Evolutionary conservation across 2,329 filamentous ascomycete genomes (phyloP), one percentile per base, ranked within the genome.

Genomic region (Apiospora malaysiana): DNA sequence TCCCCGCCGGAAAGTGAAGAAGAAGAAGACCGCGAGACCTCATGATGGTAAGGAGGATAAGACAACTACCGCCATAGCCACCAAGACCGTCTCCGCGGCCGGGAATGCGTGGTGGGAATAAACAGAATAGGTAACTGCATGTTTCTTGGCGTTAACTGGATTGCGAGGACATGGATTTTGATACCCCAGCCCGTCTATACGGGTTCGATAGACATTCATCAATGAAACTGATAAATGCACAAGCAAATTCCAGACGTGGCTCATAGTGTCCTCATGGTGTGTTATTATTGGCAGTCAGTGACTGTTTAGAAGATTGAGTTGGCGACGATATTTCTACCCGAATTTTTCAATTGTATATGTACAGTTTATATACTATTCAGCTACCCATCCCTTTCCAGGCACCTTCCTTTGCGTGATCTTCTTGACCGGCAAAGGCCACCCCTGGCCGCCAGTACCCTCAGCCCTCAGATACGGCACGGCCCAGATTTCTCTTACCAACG

Each of bases 381-480:
- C 88, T 74, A 92, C 87, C 94, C 94, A 97, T 0, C 92, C 93
- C 75, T 89, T 90, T 49, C 89, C 92, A 0, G 85, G 79, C 71
- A 94, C 88, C 82, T 92, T 94, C 81, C 83, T 91, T 83, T 98
- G 95, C 76, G 90, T 86, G 56, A 98, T 92, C 83, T 93, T 97
- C 82, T 90, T 91, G n/a, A 93, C 91, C 4, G 93, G 93, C 79
- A 99, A 81, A 16, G 93, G 92, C 95, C 95, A 98, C 0, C 94
- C 94, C 75, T 91, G 85, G 0, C 89, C 89, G 0, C 89, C 90
- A 0, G 81, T 86, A 0, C 86, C 89, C 77, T 94, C 93, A 0
- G 93, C 91, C 68, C 91, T 84, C 74, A 98, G 79, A 74, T 91
- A 92, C 66, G 95, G 92, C 74, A 95, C 89, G 2, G 97, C 93